Conservation (phyloP, 306 rosid genomes). For the Myrica gale region DNA sequence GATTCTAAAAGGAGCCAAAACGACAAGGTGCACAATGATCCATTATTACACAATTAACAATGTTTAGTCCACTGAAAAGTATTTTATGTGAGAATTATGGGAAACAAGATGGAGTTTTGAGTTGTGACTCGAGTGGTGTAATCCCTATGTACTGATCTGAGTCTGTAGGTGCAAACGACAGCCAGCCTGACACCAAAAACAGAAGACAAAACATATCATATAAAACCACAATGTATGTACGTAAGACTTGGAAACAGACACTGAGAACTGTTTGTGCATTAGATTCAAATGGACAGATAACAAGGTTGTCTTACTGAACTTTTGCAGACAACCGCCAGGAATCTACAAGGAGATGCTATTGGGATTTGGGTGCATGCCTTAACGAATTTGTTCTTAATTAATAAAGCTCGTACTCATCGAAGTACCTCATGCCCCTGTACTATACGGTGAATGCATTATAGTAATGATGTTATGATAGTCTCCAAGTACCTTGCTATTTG, state of each 20-base stretch:
- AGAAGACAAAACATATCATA: no score
- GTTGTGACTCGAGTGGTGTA: no score
- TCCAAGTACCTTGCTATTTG: neutral
- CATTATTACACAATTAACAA: no score
- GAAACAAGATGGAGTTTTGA: no score
- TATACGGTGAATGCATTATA: neutral
- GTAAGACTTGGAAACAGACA: neutral
- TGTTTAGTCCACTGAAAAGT: no score
- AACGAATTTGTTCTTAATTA: neutral
- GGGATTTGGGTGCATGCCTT: neutral
- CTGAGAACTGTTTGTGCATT: neutral
- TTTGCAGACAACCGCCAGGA: conserved; percentile 18
- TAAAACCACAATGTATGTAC: neutral
- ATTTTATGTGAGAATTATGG: no score
- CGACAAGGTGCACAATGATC: no score
- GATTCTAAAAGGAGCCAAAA: no score
- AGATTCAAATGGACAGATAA: neutral
- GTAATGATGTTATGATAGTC: neutral
- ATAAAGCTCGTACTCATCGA: neutral
- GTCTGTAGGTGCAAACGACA: neutral
- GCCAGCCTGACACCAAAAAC: neutral
- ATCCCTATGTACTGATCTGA: no score
- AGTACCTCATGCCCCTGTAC: neutral
- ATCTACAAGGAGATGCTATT: neutral
- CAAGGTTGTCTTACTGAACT: neutral